Base-by-base conservation (phyloP, 208 protist species). In the Wallacemonas rigidus region DNA sequence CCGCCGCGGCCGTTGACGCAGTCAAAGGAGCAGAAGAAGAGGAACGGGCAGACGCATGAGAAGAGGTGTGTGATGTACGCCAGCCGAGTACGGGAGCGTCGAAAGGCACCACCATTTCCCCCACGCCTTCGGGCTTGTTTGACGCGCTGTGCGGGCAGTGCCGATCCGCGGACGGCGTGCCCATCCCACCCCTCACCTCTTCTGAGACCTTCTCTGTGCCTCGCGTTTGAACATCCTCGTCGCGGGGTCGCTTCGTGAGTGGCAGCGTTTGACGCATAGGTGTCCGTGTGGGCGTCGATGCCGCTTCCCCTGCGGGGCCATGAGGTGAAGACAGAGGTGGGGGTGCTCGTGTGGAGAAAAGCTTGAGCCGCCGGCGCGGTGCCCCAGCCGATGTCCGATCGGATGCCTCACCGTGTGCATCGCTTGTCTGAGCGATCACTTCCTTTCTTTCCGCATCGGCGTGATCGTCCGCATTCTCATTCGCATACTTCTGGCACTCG, bases 331-430 rank as follows among this genome's bases (percentile, higher is more conserved):
- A 26, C 26, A 26, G 26, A 26, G 26, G 26, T 26, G 26, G 26
- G 26, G 26, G 26, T 26, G 26, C 26, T 26, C 26, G 26, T 26
- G 57, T 39, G 35, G 36, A 14, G 35, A 44, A 63, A 7, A 63
- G 57, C 57, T 63, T 63, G 12, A 63, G 57, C 7, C 57, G 57
- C 12, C 57, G 57, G 11, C 57, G 57, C 36, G 57, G 57, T 43
- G n/a, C 54, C 26, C 26, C 26, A 26, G 26, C 26, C 26, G 26
- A 26, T 26, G 26, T 26, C 26, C 26, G 26, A 26, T 26, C 26
- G 26, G 26, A 26, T 26, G 26, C 26, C 26, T 26, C 26, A 26
- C 26, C 26, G 26, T 26, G 26, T 26, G 26, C 26, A 26, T 26
- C 26, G 26, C 26, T 26, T 26, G 26, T 26, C 26, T 26, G 26